These are phyloP conservation scores for Ramaria sp. DNA, from an alignment of 768 basidiomycete genomes.

Conservation along the genomic window DNA sequence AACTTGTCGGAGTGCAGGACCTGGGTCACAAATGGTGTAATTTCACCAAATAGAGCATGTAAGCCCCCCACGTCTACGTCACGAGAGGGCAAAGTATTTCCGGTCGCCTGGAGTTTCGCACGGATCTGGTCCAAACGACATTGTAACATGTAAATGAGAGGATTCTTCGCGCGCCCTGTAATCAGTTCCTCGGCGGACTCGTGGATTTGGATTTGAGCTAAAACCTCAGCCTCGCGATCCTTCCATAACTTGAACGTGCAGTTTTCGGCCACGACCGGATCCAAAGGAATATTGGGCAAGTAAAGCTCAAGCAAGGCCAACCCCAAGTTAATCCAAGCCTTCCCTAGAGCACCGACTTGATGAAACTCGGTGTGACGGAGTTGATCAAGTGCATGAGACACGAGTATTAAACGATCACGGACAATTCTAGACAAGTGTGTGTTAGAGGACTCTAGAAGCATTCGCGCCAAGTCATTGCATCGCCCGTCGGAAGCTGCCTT, in stretches of 20 bases:
- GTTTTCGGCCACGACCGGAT: slow-evolving; percentile 64
- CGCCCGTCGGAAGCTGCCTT: not conserved
- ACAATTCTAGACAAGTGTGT: not conserved
- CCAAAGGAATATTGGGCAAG: slow-evolving; percentile 76
- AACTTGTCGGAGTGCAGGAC: slow-evolving; percentile 40
- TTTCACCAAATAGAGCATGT: slow-evolving; percentile 23
- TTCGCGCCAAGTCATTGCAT: not conserved
- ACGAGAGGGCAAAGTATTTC: slow-evolving; percentile 8
- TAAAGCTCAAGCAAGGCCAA: slow-evolving; percentile 56
- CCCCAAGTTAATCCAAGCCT: slow-evolving; percentile 50
- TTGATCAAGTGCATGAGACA: not conserved
- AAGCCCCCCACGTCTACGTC: slow-evolving; percentile 18
- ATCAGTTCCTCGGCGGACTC: slow-evolving; percentile 39
- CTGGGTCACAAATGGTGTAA: slow-evolving; percentile 57
- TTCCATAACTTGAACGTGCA: slow-evolving; percentile 34
- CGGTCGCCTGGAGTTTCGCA: not conserved
- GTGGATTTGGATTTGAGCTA: slow-evolving; percentile 44
- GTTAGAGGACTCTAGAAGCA: not conserved
- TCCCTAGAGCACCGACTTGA: not conserved
- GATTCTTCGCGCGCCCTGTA: slow-evolving; percentile 47
- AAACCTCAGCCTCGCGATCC: slow-evolving; percentile 30
- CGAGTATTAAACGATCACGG: not conserved
- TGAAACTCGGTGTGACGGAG: not conserved
- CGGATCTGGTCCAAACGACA: slow-evolving; percentile 15
- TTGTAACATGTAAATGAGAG: slow-evolving; percentile 36